Percentiles rank a stretch among this genome's conserved stretches.
Conservation (phyloP, 352 stramenopile genomes). For the Phytophthora sansomeana region DNA sequence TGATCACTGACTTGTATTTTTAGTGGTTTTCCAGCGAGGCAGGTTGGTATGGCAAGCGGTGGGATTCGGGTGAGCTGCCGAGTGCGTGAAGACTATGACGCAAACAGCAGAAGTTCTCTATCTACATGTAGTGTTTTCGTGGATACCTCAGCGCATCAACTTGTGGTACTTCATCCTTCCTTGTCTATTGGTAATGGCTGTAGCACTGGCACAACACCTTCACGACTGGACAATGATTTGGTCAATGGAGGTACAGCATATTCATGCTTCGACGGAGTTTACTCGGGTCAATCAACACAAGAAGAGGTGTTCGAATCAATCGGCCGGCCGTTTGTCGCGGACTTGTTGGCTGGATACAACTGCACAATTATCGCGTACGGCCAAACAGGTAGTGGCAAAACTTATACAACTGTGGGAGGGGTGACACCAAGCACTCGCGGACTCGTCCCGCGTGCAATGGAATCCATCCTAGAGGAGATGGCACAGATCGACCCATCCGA, state of each 20-base stretch:
- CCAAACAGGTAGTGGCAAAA: constrained; percentile 79
- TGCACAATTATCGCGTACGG: constrained; percentile 80
- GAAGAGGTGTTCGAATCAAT: constrained; percentile 54
- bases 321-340: constrained; percentile 54
- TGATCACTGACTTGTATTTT: constrained; percentile 22
- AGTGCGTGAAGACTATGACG: constrained; percentile 35
- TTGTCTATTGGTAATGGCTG: not conserved
- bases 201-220: not conserved
- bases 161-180: constrained; percentile 17
- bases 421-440: constrained; percentile 28
- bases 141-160: constrained; percentile 2
- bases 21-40: constrained; percentile 7
- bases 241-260: constrained; percentile 14
- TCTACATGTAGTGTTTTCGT: constrained; percentile 26
- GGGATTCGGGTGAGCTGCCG: constrained; percentile 76
- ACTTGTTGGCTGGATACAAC: constrained; percentile 71
- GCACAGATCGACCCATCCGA: constrained; percentile 20
- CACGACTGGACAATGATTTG: not conserved
- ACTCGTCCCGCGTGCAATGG: constrained; percentile 52
- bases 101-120: not conserved
- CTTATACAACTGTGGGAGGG: constrained; percentile 57
- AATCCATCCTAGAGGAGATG: constrained; percentile 41
- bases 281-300: constrained; percentile 45
- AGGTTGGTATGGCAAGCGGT: constrained; percentile 37
- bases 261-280: constrained; percentile 62